These are phyloP conservation scores for Begonia masoniana DNA, from an alignment of 306 rosid species.

Conservation along the genomic window DNA sequence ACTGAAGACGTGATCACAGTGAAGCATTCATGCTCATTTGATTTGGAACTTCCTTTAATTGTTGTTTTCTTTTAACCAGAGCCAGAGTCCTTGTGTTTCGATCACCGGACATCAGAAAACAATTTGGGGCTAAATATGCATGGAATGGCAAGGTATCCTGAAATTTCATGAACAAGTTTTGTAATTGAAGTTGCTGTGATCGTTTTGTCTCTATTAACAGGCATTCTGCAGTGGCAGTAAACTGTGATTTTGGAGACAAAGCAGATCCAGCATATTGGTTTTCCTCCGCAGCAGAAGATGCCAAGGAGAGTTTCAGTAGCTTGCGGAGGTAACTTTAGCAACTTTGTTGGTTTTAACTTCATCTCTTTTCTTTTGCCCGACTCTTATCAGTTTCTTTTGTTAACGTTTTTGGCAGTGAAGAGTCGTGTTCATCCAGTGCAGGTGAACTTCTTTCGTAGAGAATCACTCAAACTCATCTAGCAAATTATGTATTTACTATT, in stretches of 20 bases:
- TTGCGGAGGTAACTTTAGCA: conserved; percentile 38
- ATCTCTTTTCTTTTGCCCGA: conserved; percentile 3
- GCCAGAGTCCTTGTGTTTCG: conserved; percentile 24
- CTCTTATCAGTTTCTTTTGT: conserved; percentile 3
- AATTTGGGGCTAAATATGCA: conserved; percentile 26
- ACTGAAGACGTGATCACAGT: background rate
- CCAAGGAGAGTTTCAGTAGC: conserved; percentile 61
- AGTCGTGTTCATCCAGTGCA: conserved; percentile 73
- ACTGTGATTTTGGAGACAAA: conserved; percentile 25
- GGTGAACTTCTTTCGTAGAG: conserved; percentile 22
- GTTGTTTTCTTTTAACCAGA: conserved; percentile 26
- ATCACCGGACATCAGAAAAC: conserved; percentile 26
- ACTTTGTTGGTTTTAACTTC: background rate
- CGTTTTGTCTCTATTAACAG: conserved; percentile 10
- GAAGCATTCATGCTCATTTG: no score
- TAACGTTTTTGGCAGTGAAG: conserved; percentile 58
- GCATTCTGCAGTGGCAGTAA: conserved; percentile 24
- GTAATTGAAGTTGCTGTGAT: background rate
- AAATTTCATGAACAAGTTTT: background rate
- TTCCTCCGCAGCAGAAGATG: conserved; percentile 42
- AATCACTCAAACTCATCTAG: no score
- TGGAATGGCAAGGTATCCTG: conserved; percentile 39
- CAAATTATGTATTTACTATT: no score
- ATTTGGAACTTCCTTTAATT: background rate
- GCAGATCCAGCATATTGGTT: conserved; percentile 18